These are phyloP conservation scores for Microascus cirrosus DNA, from an alignment of 2,329 filamentous ascomycete species.

Conservation along the genomic window DNA sequence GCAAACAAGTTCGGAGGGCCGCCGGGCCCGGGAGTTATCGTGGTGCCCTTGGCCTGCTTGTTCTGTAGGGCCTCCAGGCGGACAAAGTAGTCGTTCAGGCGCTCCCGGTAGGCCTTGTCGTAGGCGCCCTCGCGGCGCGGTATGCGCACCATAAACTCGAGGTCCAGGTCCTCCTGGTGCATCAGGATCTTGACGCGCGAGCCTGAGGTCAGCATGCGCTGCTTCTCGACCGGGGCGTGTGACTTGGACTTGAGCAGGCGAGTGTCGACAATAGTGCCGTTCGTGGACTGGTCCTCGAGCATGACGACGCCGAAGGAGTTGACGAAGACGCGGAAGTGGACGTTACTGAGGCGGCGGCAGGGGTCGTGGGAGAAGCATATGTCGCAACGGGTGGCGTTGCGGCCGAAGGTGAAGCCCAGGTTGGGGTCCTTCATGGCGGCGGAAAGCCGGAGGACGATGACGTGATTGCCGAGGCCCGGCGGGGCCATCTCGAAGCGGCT, in stretches of 20 bases:
- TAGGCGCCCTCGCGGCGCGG: slow-evolving; percentile 61
- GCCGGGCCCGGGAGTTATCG: background rate
- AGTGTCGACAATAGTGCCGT: slow-evolving; percentile 80
- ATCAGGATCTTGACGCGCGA: slow-evolving; percentile 61
- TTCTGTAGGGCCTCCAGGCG: slow-evolving; percentile 9
- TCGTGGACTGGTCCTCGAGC: slow-evolving; percentile 91
- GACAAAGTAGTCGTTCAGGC: slow-evolving; percentile 56
- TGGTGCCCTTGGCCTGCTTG: background rate
- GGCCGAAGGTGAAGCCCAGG: slow-evolving; percentile 77
- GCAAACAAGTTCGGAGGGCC: slow-evolving; percentile 3
- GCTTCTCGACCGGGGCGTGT: slow-evolving; percentile 21
- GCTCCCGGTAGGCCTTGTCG: slow-evolving; percentile 53
- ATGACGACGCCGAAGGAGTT: slow-evolving; percentile 81
- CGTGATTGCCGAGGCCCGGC: slow-evolving; percentile 38
- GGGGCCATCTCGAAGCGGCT: slow-evolving; percentile 37
- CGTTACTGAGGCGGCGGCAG: slow-evolving; percentile 71
- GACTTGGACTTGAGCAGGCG: slow-evolving; percentile 42
- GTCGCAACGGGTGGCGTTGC: slow-evolving; percentile 63
- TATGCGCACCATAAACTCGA: slow-evolving; percentile 78
- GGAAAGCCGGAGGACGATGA: slow-evolving; percentile 74
- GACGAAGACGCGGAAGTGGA: slow-evolving; percentile 90
- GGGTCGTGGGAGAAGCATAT: slow-evolving; percentile 56
- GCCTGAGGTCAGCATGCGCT: slow-evolving; percentile 59
- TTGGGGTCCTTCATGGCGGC: slow-evolving; percentile 55
- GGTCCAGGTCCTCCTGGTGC: slow-evolving; percentile 39